Conservation (phyloP, 306 rosid species). For the Quillaja saponaria region DNA sequence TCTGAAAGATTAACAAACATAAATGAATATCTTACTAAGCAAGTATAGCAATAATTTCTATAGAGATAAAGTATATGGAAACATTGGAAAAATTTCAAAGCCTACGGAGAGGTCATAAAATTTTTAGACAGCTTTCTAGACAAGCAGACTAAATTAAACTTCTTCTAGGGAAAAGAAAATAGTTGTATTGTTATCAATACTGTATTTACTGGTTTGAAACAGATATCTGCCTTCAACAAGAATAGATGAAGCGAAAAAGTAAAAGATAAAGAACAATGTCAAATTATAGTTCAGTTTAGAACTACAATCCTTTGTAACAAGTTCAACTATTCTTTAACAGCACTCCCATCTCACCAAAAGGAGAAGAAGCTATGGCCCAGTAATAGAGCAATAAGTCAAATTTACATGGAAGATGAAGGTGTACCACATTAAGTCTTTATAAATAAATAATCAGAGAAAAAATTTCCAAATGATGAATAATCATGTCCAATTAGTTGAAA, state of each 20-base stretch:
- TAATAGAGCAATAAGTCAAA: too few species aligned
- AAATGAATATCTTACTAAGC: constrained; percentile 39
- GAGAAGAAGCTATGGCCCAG: too few species aligned
- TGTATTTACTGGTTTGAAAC: constrained; percentile 5
- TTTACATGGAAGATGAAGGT: too few species aligned
- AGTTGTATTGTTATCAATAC: background rate
- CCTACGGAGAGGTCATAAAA: background rate
- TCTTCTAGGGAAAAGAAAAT: background rate
- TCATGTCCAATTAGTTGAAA: too few species aligned
- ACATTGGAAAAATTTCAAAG: constrained; percentile 5
- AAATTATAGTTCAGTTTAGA: too few species aligned
- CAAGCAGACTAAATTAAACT: background rate
- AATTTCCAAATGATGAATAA: too few species aligned
- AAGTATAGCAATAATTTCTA: constrained; percentile 11
- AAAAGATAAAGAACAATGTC: background rate
- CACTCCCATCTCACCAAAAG: too few species aligned
- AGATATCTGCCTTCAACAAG: background rate
- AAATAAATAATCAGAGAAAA: too few species aligned
- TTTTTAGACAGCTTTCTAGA: background rate
- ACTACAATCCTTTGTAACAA: too few species aligned
- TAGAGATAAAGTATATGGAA: constrained; percentile 2
- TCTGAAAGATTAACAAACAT: constrained; percentile 62
- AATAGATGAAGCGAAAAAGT: background rate
- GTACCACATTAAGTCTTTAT: too few species aligned
- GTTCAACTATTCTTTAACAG: too few species aligned